Conservation (phyloP, 495 filamentous ascomycete genomes). For the Penicillium verhagenii region DNA sequence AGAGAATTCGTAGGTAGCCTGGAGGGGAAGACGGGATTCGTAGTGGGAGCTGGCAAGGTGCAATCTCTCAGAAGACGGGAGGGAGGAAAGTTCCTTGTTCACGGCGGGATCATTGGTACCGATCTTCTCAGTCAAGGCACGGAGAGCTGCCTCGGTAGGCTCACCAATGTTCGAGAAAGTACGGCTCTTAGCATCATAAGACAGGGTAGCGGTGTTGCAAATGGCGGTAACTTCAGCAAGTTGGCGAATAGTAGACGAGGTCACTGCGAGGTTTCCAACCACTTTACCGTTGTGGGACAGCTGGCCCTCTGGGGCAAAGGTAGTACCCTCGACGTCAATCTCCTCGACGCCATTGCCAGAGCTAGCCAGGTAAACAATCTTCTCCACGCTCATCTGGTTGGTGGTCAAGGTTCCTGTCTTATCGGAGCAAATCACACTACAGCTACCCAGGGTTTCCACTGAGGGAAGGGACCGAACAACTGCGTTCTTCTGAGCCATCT, state of each 20-base stretch:
- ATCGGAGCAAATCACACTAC: conserved; percentile 99
- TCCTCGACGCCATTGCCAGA: conserved; percentile 77
- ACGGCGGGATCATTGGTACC: conserved; percentile 61
- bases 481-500: conserved; percentile 98
- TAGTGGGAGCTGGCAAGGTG: conserved; percentile 84
- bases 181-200: conserved; percentile 71
- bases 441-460: conserved; percentile 97
- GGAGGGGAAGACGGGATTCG: conserved; percentile 67
- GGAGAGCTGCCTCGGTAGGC: conserved; percentile 91
- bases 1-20: conserved; percentile 95
- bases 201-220: conserved; percentile 86
- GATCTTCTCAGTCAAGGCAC: conserved; percentile 91
- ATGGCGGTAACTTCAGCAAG: conserved; percentile 85
- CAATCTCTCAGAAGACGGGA: conserved; percentile 57
- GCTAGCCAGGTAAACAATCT: conserved; percentile 77
- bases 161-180: conserved; percentile 87
- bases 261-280: conserved; percentile 65
- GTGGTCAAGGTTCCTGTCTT: conserved; percentile 99
- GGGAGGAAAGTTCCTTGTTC: conserved; percentile 51
- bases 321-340: conserved; percentile 88
- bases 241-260: conserved; percentile 76
- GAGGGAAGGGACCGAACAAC: conserved; percentile 95
- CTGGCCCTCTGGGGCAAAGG: conserved; percentile 80
- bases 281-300: conserved; percentile 66
- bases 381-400: conserved; percentile 99